A percentile compares a stretch with the other conserved stretches of the same genome.
phyloP scores from a whole-genome alignment of 2,329 filamentous ascomycete species.

The Celoporthe dispersa region DNA sequence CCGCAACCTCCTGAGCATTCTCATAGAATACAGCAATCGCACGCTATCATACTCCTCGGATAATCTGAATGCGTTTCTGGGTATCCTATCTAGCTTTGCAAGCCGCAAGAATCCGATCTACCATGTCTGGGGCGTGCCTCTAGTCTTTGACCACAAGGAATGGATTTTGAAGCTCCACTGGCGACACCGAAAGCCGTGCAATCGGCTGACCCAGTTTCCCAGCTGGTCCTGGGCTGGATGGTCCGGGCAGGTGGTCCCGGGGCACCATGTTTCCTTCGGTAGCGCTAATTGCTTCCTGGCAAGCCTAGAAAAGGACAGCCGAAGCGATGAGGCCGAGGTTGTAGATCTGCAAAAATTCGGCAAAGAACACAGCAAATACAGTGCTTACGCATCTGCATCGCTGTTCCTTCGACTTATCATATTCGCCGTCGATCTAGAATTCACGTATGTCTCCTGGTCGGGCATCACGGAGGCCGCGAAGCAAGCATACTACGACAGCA shows the following conservation, averaged over 20 bases:
- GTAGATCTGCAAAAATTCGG: background rate
- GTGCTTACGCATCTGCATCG: background rate
- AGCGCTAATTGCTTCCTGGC: background rate
- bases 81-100: background rate
- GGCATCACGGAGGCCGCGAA: background rate
- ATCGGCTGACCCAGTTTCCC: background rate
- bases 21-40: background rate
- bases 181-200: background rate
- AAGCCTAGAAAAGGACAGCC: background rate
- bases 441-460: background rate
- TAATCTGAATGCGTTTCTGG: conserved; percentile 8
- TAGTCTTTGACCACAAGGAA: background rate
- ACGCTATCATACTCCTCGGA: background rate
- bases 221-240: conserved; percentile 12
- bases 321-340: background rate
- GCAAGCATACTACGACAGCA: background rate
- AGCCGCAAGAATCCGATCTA: conserved; percentile 13
- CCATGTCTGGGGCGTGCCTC: conserved; percentile 9
- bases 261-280: background rate
- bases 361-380: background rate
- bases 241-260: conserved; percentile 2
- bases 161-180: conserved; percentile 2
- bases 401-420: background rate
- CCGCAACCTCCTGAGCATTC: background rate
- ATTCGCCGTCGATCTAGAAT: background rate